Conservation (phyloP, 106 monocot species). For the Dioscorea dumetorum region DNA sequence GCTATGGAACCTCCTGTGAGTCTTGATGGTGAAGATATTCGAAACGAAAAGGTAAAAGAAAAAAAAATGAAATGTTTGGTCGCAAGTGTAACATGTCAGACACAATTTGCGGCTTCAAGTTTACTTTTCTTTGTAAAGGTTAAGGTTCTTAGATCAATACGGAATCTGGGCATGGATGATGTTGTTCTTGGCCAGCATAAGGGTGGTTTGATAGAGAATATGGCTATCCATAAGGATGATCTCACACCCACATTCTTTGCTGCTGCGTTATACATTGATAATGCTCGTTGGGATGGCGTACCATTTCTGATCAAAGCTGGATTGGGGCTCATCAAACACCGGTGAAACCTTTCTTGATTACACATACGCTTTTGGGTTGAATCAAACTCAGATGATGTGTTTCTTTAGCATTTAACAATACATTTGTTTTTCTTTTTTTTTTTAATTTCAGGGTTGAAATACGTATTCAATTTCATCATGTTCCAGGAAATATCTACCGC, state of each 20-base stretch:
- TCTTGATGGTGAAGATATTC: conserved; percentile 89
- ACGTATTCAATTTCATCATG: conserved; percentile 80
- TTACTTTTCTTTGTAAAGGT: conserved; percentile 29
- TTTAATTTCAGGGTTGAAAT: conserved; percentile 59
- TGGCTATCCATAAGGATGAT: conserved; percentile 28
- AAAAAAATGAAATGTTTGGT: too few relatives aligned
- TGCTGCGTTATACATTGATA: conserved; percentile 82
- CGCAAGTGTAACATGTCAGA: too few relatives aligned
- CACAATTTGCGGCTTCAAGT: too few relatives aligned
- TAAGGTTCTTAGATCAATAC: conserved; percentile 84
- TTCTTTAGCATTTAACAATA: too few relatives aligned
- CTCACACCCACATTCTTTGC: conserved; percentile 85
- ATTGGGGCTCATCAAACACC: conserved; percentile 74
- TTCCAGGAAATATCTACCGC: conserved; percentile 76
- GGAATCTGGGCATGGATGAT: conserved; percentile 63
- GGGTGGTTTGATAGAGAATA: conserved; percentile 20
- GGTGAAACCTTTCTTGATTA: conserved; percentile 23
- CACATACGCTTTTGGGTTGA: too few relatives aligned
- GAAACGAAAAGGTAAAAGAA: conserved; percentile 73
- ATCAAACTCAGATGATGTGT: too few relatives aligned
- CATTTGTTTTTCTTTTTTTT: neutral
- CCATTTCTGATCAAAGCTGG: conserved; percentile 85
- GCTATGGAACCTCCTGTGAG: conserved; percentile 95
- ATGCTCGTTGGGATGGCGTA: conserved; percentile 91
- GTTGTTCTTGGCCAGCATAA: conserved; percentile 80